These are phyloP conservation scores for Westerdykella aurantiaca DNA, from an alignment of 2,329 filamentous ascomycete genomes.

Conservation along the genomic window DNA sequence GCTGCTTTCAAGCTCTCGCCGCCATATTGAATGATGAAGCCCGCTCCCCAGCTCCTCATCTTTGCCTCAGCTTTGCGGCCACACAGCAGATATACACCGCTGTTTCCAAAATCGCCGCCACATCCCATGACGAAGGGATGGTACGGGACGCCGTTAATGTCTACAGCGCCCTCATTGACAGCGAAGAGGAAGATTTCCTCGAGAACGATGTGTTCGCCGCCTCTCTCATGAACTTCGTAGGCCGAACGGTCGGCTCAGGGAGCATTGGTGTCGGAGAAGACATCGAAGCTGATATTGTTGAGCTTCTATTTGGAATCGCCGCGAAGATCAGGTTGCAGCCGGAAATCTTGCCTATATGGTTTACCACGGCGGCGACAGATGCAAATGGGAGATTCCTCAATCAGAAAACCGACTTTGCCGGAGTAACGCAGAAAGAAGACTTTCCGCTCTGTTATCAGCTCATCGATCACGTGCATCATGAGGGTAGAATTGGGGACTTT, in stretches of 20 bases:
- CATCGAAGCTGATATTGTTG: slow-evolving; percentile 82
- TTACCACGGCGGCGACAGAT: slow-evolving; percentile 52
- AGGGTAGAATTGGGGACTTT: slow-evolving; percentile 92
- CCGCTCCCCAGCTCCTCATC: slow-evolving; percentile 79
- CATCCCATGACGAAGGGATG: slow-evolving; percentile 77
- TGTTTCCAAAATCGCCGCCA: slow-evolving; percentile 81
- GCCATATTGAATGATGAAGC: slow-evolving; percentile 81
- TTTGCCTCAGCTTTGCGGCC: slow-evolving; percentile 82
- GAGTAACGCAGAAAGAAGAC: slow-evolving; percentile 78
- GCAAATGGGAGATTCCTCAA: slow-evolving; percentile 39
- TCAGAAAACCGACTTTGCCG: slow-evolving; percentile 67
- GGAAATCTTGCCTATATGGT: slow-evolving; percentile 84
- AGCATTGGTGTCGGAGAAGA: slow-evolving; percentile 69
- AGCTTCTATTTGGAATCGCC: slow-evolving; percentile 90
- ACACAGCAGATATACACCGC: slow-evolving; percentile 84
- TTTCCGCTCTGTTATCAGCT: slow-evolving; percentile 94
- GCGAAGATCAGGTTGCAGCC: slow-evolving; percentile 92
- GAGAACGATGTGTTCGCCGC: slow-evolving; percentile 80
- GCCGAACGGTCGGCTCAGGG: slow-evolving; percentile 69
- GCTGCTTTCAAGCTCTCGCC: slow-evolving; percentile 52
- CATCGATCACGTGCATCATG: slow-evolving; percentile 94
- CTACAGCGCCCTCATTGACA: slow-evolving; percentile 89
- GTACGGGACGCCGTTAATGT: slow-evolving; percentile 78
- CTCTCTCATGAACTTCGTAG: slow-evolving; percentile 79
- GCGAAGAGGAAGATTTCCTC: slow-evolving; percentile 91